A percentile compares a stretch with the other conserved stretches of the same genome.
These are phyloP conservation scores for Lactifluus rugatus DNA, from an alignment of 768 basidiomycete genomes.

Conservation along the genomic window DNA sequence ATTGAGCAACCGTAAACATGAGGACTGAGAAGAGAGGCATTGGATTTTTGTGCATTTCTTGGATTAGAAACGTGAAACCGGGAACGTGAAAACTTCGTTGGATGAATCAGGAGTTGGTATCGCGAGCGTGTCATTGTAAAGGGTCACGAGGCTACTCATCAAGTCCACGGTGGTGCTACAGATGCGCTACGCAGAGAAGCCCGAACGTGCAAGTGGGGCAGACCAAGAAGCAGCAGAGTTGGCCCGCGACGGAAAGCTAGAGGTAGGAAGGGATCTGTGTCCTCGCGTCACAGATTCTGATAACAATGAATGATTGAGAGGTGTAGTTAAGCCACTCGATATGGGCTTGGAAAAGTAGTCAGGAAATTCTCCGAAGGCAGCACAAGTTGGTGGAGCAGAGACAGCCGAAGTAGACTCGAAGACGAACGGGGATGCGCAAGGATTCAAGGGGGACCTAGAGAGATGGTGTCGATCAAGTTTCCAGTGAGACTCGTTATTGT, in stretches of 20 bases:
- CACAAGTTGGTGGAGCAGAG: slow-evolving; percentile 19
- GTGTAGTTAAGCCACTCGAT: neutral
- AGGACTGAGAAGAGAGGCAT: neutral
- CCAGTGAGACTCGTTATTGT: neutral
- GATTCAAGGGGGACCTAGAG: slow-evolving; percentile 26
- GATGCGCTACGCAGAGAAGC: neutral
- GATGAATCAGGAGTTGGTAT: slow-evolving; percentile 2
- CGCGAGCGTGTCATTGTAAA: neutral
- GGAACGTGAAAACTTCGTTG: neutral
- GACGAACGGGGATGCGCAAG: slow-evolving; percentile 27
- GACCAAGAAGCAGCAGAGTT: slow-evolving; percentile 17
- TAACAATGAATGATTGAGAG: neutral
- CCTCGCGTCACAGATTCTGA: neutral
- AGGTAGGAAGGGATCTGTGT: slow-evolving; percentile 15
- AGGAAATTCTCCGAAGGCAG: neutral
- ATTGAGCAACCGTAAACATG: slow-evolving; percentile 14
- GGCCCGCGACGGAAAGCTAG: slow-evolving; percentile 14
- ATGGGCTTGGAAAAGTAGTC: slow-evolving; percentile 15
- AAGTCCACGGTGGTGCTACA: neutral
- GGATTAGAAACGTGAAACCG: neutral
- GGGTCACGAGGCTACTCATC: neutral
- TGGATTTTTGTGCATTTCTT: neutral
- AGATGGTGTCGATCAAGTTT: slow-evolving; percentile 17
- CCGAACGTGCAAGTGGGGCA: neutral
- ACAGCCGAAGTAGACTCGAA: neutral